Evolutionary conservation across 345 rosid genomes (phyloP), one percentile per base, ranked within the genome.

Genomic region (Abelmoschus esculentus): DNA sequence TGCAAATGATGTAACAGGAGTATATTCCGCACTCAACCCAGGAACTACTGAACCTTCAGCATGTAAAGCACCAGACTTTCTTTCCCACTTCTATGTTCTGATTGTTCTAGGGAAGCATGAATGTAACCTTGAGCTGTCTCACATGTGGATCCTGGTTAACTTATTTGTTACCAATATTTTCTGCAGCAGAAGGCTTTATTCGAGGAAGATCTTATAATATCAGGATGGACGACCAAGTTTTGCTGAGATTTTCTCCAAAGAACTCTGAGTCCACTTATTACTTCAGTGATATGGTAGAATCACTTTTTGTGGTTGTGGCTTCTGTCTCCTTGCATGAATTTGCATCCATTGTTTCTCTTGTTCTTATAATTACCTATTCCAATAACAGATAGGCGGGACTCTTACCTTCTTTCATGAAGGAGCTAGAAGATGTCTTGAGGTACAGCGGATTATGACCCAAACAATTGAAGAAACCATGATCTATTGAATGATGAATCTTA

Each of bases 161-260:
- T 86, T 83, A 87, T 75, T 73, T 62, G 74, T 54, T 66, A 60
- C 78, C 71, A 82, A 70, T 78, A 74, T 88, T 87, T 81, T 77
- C 86, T 83, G 86, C 92, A 88, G 96, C 90, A 80, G 98, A 95
- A 81, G 86, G 92, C 82, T 95, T 87, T 77, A 78, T 87, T 81
- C 90, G 96, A 80, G 98, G 96, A 75, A 95, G 96, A 79, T 95
- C 99, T n/a, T 95, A 91, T 78, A 95, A 95, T 76, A 91, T 95
- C 72, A 86, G 89, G 81, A 83, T 95, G 96, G 99, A 95, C 82
- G 92, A 88, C 69, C 84, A 78, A 80, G 92, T 95, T 75, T 77
- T 95, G 62, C 89, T 95, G 62, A 85, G 96, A 84, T 91, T 91
- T 81, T 95, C 96, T 67, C 98, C 97, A 1, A 95, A 82, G 74